These are phyloP conservation scores for Dryas integrifolia DNA, from an alignment of 331 rosid species.

Conservation along the genomic window DNA sequence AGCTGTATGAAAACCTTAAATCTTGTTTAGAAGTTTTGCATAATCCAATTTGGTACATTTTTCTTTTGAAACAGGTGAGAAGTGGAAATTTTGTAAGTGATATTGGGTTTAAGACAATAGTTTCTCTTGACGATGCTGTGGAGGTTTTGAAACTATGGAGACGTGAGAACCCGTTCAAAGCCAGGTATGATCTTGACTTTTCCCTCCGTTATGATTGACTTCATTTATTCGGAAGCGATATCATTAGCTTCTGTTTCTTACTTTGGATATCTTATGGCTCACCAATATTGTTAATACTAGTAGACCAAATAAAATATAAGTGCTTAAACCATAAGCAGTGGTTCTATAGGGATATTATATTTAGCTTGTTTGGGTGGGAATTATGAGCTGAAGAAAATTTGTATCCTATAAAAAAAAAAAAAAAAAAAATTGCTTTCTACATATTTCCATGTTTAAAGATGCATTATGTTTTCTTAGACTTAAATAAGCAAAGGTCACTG, in stretches of 20 bases:
- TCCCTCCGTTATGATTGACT: not conserved
- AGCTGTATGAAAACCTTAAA: not conserved
- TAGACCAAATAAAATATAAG: not conserved
- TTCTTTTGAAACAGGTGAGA: constrained; percentile 52
- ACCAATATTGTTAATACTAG: not conserved
- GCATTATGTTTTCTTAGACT: too few species aligned
- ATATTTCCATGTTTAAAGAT: too few species aligned
- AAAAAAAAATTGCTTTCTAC: too few species aligned
- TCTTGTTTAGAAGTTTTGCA: not conserved
- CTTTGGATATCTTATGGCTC: not conserved
- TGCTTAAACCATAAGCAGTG: not conserved
- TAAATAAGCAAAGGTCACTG: too few species aligned
- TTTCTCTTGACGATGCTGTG: constrained; percentile 61
- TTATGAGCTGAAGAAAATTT: too few species aligned
- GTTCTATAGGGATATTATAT: too few species aligned
- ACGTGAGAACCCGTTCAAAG: constrained; percentile 45
- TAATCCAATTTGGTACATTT: constrained; percentile 5
- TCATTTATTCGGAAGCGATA: not conserved
- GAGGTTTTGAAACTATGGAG: constrained; percentile 64
- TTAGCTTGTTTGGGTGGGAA: too few species aligned
- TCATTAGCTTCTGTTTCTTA: not conserved
- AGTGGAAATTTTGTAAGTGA: constrained; percentile 55
- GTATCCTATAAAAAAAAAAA: too few species aligned
- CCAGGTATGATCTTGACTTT: constrained; percentile 52
- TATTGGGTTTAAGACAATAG: constrained; percentile 78